Conservation (phyloP, 306 rosid species). For the Ormosia semicastrata region DNA sequence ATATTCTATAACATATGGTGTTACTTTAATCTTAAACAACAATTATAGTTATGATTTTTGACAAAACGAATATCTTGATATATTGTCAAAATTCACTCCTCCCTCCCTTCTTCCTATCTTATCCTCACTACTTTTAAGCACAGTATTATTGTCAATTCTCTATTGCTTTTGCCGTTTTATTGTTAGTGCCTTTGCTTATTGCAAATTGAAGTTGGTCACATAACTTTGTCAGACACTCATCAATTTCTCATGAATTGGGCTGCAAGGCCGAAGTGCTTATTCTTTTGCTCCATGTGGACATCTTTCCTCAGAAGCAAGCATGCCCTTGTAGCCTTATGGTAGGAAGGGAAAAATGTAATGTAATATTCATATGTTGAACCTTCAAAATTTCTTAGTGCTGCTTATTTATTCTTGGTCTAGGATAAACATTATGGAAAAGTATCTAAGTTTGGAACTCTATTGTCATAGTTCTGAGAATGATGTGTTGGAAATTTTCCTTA, state of each 20-base stretch:
- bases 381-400: not conserved
- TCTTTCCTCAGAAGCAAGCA: not conserved
- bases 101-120: not conserved
- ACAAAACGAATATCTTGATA: not conserved
- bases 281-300: not conserved
- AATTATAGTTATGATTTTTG: not conserved
- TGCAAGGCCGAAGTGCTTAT: not conserved
- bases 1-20: not conserved
- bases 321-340: not conserved
- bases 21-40: not conserved
- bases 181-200: not conserved
- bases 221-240: not conserved
- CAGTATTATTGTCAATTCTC: not conserved
- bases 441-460: not conserved
- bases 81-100: not conserved
- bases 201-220: not conserved
- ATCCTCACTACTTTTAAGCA: not conserved
- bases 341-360: not conserved
- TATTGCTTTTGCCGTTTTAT: not conserved
- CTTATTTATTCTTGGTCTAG: not conserved
- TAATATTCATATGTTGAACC: constrained; percentile 8
- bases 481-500: no score
- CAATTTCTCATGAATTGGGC: not conserved
- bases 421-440: not conserved
- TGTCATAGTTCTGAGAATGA: not conserved